phyloP scores from a whole-genome alignment of 805 yeast species.

The Metschnikowia orientalis region DNA sequence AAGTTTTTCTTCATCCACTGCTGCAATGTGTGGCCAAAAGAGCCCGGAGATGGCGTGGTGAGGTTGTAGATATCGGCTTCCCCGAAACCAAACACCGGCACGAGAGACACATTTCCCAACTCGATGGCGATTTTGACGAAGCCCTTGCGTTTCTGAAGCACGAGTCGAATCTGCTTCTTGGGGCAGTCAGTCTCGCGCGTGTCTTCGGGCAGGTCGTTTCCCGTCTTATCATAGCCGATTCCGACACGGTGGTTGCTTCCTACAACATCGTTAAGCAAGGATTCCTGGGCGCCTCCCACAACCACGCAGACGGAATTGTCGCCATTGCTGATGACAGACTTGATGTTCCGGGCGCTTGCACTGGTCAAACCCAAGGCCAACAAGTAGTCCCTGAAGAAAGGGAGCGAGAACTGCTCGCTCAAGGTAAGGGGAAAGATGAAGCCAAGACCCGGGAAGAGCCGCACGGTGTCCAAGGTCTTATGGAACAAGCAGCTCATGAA shows the following conservation, averaged over 20 bases:
- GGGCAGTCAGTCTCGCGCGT: slow-evolving; percentile 34
- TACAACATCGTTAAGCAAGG: slow-evolving; percentile 50
- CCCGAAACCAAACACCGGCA: slow-evolving; percentile 89
- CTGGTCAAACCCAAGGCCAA: slow-evolving; percentile 78
- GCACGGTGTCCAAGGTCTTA: slow-evolving; percentile 68
- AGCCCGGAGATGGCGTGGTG: slow-evolving; percentile 35
- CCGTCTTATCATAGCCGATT: slow-evolving; percentile 24
- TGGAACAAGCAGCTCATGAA: slow-evolving; percentile 36
- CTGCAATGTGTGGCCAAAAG: slow-evolving; percentile 56
- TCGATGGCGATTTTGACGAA: slow-evolving; percentile 83
- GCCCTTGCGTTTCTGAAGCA: slow-evolving; percentile 76
- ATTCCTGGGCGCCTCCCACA: slow-evolving; percentile 94
- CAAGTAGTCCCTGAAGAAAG: slow-evolving; percentile 83
- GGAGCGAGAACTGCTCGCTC: slow-evolving; percentile 75
- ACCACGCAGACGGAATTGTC: slow-evolving; percentile 82
- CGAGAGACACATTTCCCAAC: slow-evolving; percentile 70
- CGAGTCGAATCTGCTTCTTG: slow-evolving; percentile 51
- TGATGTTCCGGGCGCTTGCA: slow-evolving; percentile 71
- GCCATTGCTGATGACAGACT: slow-evolving; percentile 53
- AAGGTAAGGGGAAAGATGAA: slow-evolving; percentile 73
- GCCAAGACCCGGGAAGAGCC: slow-evolving; percentile 76
- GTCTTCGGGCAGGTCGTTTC: background rate
- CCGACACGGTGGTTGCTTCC: slow-evolving; percentile 31
- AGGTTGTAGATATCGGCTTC: slow-evolving; percentile 62
- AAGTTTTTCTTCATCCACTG: slow-evolving; percentile 62